Conservation (phyloP, 1,284 basidiomycete genomes). For the Rhodotorula sp. region DNA sequence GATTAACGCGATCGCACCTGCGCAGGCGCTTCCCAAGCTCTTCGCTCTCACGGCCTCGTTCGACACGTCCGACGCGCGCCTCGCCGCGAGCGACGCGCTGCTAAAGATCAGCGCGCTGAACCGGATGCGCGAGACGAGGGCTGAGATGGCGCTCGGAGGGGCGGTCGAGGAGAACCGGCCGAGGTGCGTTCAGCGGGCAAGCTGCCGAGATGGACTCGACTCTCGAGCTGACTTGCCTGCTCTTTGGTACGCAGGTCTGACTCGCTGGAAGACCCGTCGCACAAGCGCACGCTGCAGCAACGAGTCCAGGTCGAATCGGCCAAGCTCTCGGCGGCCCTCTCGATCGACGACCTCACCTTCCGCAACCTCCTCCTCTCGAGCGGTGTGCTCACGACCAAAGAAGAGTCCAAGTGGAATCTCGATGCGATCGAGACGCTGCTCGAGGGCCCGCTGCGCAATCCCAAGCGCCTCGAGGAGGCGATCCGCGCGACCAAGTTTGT, state of each 20-base stretch:
- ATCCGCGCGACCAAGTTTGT: constrained; percentile 88
- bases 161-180: background rate
- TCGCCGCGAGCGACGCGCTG: constrained; percentile 79
- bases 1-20: background rate
- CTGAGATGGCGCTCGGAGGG: background rate
- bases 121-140: constrained; percentile 62
- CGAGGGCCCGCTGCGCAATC: constrained; percentile 87
- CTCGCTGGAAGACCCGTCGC: background rate
- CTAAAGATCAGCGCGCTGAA: constrained; percentile 89
- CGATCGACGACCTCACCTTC: constrained; percentile 80
- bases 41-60: constrained; percentile 81
- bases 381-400: constrained; percentile 84
- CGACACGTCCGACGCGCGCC: constrained; percentile 67
- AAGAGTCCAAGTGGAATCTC: constrained; percentile 90
- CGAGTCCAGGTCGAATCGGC: constrained; percentile 80
- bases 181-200: background rate
- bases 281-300: background rate
- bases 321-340: constrained; percentile 82
- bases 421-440: constrained; percentile 84
- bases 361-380: constrained; percentile 75
- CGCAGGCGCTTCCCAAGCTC: constrained; percentile 76
- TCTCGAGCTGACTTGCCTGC: no score
- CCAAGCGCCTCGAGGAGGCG: constrained; percentile 93
- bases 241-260: no score
- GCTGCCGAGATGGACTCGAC: no score